A percentile compares a stretch with the other conserved stretches of the same genome.
These are phyloP conservation scores for Schizothecium vesticola DNA, from an alignment of 495 filamentous ascomycete genomes.

Conservation along the genomic window DNA sequence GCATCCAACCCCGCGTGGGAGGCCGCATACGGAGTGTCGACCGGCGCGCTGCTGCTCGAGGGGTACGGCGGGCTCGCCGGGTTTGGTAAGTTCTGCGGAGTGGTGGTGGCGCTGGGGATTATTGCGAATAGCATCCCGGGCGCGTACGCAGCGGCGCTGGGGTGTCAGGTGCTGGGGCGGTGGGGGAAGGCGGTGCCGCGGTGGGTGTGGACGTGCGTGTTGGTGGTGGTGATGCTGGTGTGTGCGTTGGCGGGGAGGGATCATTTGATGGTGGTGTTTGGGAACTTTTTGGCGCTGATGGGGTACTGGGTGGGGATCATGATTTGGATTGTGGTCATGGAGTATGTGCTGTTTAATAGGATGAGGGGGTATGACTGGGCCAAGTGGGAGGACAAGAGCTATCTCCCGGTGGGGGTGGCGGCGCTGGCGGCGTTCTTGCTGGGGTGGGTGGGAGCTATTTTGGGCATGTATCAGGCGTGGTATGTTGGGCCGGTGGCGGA, in stretches of 20 bases:
- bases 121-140: constrained; percentile 67
- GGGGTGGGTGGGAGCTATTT: constrained; percentile 63
- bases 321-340: constrained; percentile 58
- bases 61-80: constrained; percentile 55
- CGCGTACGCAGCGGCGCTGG: constrained; percentile 64
- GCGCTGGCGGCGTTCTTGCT: constrained; percentile 58
- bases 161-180: constrained; percentile 60
- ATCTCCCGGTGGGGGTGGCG: constrained; percentile 59
- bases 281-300: constrained; percentile 69
- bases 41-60: constrained; percentile 64
- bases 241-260: constrained; percentile 61
- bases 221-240: constrained; percentile 55
- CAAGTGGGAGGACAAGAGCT: constrained; percentile 52
- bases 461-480: constrained; percentile 66
- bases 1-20: constrained; percentile 46
- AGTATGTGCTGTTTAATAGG: constrained; percentile 58
- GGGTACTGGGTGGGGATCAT: constrained; percentile 68
- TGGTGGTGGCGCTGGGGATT: constrained; percentile 64
- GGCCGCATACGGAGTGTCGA: constrained; percentile 50
- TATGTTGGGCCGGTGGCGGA: constrained; percentile 59
- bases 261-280: constrained; percentile 58
- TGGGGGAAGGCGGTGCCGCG: constrained; percentile 54
- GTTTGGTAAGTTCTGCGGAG: constrained; percentile 70
- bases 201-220: constrained; percentile 57
- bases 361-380: constrained; percentile 53